Conservation (phyloP, 2,329 filamentous ascomycete genomes). For the Herpomyces periplanetae region DNA sequence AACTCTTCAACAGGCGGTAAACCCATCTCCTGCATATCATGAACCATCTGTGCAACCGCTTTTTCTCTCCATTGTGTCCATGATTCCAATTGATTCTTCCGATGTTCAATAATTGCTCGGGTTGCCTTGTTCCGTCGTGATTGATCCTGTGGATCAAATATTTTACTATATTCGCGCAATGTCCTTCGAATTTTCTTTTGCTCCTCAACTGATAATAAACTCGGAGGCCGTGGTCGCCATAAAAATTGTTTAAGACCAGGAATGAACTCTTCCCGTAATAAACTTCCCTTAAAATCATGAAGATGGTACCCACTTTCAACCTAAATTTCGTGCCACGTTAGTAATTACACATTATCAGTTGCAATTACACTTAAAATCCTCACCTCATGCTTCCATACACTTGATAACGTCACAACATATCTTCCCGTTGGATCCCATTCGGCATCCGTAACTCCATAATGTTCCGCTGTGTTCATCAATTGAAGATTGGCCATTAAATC, state of each 20-base stretch:
- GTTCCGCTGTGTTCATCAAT: conserved; percentile 65
- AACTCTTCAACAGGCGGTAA: conserved; percentile 23
- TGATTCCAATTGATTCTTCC: conserved; percentile 43
- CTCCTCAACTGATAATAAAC: conserved; percentile 78
- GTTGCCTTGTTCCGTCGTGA: conserved; percentile 79
- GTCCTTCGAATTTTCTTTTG: conserved; percentile 96
- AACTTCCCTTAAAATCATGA: conserved; percentile 74
- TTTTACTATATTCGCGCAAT: conserved; percentile 69
- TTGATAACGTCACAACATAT: conserved; percentile 70
- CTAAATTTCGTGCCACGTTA: no score
- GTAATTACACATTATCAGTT: no score
- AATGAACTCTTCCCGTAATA: conserved; percentile 53
- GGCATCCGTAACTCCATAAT: conserved; percentile 88
- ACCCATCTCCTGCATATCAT: conserved; percentile 26
- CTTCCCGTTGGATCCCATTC: conserved; percentile 93
- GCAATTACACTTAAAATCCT: no score
- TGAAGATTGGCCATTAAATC: conserved; percentile 77
- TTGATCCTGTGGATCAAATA: conserved; percentile 78
- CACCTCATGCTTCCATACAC: conserved; percentile 81
- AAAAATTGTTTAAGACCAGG: conserved; percentile 94
- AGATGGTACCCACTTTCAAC: conserved; percentile 98
- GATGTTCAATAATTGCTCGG: conserved; percentile 58
- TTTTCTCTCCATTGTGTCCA: conserved; percentile 51
- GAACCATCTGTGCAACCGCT: conserved; percentile 25
- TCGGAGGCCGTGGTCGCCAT: conserved; percentile 66